Evolutionary conservation across 2,329 filamentous ascomycete genomes (phyloP).

Genomic region (Curvularia eragrostidis): DNA sequence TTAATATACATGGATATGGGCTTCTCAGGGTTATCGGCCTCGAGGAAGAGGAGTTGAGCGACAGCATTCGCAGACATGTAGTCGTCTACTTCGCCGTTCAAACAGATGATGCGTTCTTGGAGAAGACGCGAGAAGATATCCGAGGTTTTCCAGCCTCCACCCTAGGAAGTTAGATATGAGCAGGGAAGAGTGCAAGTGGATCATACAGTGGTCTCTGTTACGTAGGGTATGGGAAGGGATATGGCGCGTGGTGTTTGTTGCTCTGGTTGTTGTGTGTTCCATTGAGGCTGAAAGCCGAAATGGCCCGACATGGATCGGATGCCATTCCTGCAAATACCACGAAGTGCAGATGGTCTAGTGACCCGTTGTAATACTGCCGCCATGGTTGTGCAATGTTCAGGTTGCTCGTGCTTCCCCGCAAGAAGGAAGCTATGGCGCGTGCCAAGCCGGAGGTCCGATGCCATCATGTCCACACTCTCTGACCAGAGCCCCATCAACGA

Average conservation of each 20-base stretch:
- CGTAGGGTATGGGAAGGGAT: slow-evolving; percentile 58
- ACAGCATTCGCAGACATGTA: slow-evolving; percentile 91
- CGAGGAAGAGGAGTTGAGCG: slow-evolving; percentile 94
- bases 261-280: slow-evolving; percentile 25
- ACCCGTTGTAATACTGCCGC: slow-evolving; percentile 38
- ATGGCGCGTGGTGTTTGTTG: slow-evolving; percentile 41
- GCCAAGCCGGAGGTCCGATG: slow-evolving; percentile 34
- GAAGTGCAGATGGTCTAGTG: slow-evolving; percentile 26
- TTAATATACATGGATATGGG: slow-evolving; percentile 98
- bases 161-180: slow-evolving; percentile 49
- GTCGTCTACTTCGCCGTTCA: slow-evolving; percentile 92
- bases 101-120: slow-evolving; percentile 88
- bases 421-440: slow-evolving; percentile 16
- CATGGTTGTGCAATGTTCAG: slow-evolving; percentile 35
- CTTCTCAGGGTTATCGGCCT: slow-evolving; percentile 93
- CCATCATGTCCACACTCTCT: slow-evolving; percentile 7
- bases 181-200: not conserved
- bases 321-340: slow-evolving; percentile 18
- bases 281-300: slow-evolving; percentile 35
- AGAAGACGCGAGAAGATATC: slow-evolving; percentile 58
- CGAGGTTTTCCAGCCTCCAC: slow-evolving; percentile 60
- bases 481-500: not conserved
- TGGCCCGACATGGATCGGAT: slow-evolving; percentile 35
- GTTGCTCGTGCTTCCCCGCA: slow-evolving; percentile 6
- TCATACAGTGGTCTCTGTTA: slow-evolving; percentile 58